Base-by-base conservation (phyloP, 208 protist species). In the Trypanosoma rangeli region DNA sequence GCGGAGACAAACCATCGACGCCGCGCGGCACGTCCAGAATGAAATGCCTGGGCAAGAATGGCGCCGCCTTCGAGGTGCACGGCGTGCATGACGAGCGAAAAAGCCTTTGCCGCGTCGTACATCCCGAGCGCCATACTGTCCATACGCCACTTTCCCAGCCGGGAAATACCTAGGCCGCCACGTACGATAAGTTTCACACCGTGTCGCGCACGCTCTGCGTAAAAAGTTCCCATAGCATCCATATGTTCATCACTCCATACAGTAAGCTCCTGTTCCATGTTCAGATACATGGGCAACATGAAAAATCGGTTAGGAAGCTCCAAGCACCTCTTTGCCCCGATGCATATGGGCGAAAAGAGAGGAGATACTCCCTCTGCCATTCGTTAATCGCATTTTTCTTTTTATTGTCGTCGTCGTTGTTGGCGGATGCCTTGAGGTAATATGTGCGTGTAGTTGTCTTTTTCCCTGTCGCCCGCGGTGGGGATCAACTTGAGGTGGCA, bases 1-100 rank as follows among this genome's bases (percentile, higher is more conserved):
- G 87, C 62, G 22, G 90, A 93, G 35, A 93, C 15, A 44, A 77
- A 84, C 53, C 69, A 77, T 0, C 68, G 58, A 26, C 78, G 74
- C n/a, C 88, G 81, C 8, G 89, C 83, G 9, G 93, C 90, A 10
- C 95, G 84, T 0, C 96, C 96, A 3, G 85, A 73, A 80, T 98
- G 94, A 56, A 98, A 86, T 31, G 97, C 94, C 80, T 98, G 95
- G 31, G 97, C 96, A 5, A 95, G 73, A 26, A 98, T 88, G 74
- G 91, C 85, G 5, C 90, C 87, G 9, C 88, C 94, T 61, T 97
- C 86, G 26, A 53, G 22, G 73, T 98, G 95, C 18, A 98, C 89
- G 0, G 92, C 91, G 0, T 69, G n/a, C 5, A 94, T 98, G 26
- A 98, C 93, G 18, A 68, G 71, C 18, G 67, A 81, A 33, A 97